Base-by-base conservation (phyloP, 495 filamentous ascomycete genomes). In the Penicillium chermesinum region DNA sequence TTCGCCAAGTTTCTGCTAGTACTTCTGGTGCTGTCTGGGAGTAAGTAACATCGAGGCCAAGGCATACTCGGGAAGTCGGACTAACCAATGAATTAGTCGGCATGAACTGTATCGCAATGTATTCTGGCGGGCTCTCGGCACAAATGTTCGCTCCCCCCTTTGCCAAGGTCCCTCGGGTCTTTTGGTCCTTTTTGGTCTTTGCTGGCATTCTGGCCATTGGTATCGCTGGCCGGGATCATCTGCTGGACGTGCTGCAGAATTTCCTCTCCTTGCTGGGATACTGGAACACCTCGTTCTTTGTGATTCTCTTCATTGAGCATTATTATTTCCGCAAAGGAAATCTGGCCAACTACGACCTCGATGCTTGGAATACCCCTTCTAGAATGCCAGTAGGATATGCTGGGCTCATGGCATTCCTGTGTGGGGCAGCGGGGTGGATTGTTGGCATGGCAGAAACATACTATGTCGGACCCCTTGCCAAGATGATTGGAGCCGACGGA, bases 1-100 rank as follows among this genome's bases (percentile, higher is more conserved):
- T 79, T 83, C 49, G 76, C 80, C 39, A 82, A 84, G 49, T 76
- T 83, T 59, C 61, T 77, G 12, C 66, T 85, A 0, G 73, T 79
- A 4, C 53, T 85, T 7, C 61, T 82, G 18, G 72, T 79, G 40
- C 63, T 84, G 7, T 72, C 73, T 20, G 70, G 65, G 32, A 69
- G 25, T 30, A 30, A 30, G 25, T 30, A 30, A 30, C 25, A 30
- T 30, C 13, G 17, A 32, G 12, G 25, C 25, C 25, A 30, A 4
- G 10, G 25, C 25, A n/a, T n/a, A n/a, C n/a, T n/a, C n/a, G n/a
- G 25, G 25, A 30, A 30, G 10, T 30, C 10, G 10, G 25, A 39
- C 47, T 54, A 54, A 44, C n/a, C 15, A 2, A 19, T 34, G n/a
- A 16, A 13, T 12, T 16, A 64, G 58, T 70, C 21, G 54, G 56